Base-by-base conservation (phyloP, 1,284 basidiomycete genomes). In the Apiotrichum sp. region DNA sequence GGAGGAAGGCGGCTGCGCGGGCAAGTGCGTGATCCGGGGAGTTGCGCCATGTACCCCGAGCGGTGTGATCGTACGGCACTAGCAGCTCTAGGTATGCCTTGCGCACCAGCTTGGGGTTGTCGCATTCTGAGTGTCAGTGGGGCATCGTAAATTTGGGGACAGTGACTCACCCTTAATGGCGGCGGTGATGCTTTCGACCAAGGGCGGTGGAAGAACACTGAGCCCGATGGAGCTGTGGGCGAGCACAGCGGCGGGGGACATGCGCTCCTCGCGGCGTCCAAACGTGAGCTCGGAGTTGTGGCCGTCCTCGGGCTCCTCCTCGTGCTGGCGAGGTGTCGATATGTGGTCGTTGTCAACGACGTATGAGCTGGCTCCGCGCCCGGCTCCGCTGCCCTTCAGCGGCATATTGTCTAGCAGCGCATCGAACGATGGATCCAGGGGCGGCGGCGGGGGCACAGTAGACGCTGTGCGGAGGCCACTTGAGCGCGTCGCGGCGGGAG, bases 171-270 rank as follows among this genome's bases (percentile, higher is more conserved):
- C 62, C 36, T 69, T 62, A 16, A 79, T 70, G 32, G 73, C 64
- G 0, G 55, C 53, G 48, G 69, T 63, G 8, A 79, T 70, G 6
- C 67, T 65, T 22, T 67, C 58, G 9, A 66, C 59, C 10, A 93
- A 78, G 70, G 89, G 84, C 9, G 80, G 70, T 1, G 89, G 86
- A 9, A 93, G 67, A 8, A 85, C 77, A 10, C 89, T 82, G 53
- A 83, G 77, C 7, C 88, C 87, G 50, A 89, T 80, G 34, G 80
- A 74, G 60, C 84, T 81, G 62, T 86, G 86, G 14, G 89, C 90
- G 71, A 89, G 86, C 11, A 79, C 74, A 22, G 89, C 87, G 33
- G 89, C 89, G 50, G 89, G 88, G 29, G 88, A 89, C 67, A 87
- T 86, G 55, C 87, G 77, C 45, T 81, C 74, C 69, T 36, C 59